These are phyloP conservation scores for Rhizopogon rudus DNA, from an alignment of 768 basidiomycete species.

Conservation along the genomic window DNA sequence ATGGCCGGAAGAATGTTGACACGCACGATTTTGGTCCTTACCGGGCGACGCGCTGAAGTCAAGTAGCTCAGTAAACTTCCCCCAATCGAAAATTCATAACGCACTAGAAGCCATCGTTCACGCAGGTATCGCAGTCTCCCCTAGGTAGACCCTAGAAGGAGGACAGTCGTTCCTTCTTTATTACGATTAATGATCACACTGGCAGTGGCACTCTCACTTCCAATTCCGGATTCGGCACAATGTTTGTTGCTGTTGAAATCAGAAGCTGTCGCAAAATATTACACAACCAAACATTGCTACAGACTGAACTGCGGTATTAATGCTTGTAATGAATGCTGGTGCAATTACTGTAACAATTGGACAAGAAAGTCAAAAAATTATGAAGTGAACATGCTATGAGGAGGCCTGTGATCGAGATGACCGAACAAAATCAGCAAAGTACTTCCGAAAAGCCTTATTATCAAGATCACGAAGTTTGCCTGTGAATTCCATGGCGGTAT, in stretches of 20 bases:
- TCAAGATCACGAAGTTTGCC: constrained; percentile 72
- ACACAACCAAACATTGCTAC: neutral
- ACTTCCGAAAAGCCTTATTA: constrained; percentile 75
- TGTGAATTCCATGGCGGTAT: constrained; percentile 72
- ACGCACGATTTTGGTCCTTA: constrained; percentile 40
- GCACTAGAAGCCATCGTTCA: constrained; percentile 26
- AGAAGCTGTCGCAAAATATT: constrained; percentile 27
- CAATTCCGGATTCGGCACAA: constrained; percentile 6
- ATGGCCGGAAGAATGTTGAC: constrained; percentile 16
- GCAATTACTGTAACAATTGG: neutral
- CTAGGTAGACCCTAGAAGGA: neutral
- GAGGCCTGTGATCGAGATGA: constrained; percentile 51
- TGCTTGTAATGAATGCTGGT: neutral
- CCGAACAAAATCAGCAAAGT: constrained; percentile 80
- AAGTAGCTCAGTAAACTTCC: constrained; percentile 10
- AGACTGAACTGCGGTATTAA: neutral
- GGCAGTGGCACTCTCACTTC: neutral
- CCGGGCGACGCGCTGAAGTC: constrained; percentile 22
- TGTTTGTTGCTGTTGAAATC: constrained; percentile 30
- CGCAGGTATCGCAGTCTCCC: neutral
- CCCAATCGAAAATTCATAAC: constrained; percentile 1
- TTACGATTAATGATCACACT: no score
- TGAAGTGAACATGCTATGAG: constrained; percentile 36
- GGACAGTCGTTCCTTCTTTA: neutral
- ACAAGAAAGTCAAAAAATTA: constrained; percentile 1